Conservation (phyloP, 805 yeast species). For the Cyberlindnera nakhonratchasimensis region DNA sequence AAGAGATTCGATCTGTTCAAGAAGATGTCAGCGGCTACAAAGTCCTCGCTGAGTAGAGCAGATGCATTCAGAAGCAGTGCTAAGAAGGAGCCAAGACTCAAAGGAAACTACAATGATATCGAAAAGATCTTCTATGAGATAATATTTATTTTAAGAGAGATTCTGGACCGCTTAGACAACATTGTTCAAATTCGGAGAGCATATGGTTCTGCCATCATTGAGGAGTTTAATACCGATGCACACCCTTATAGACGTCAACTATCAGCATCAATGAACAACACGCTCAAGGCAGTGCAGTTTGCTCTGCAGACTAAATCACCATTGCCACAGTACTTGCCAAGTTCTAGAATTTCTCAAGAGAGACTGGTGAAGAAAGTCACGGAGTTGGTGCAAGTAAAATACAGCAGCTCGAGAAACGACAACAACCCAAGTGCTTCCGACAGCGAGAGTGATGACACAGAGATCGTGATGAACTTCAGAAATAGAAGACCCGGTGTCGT, state of each 20-base stretch:
- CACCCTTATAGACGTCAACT: conserved; percentile 43
- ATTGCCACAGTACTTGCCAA: conserved; percentile 48
- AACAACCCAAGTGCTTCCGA: conserved; percentile 6
- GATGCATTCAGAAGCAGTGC: conserved; percentile 38
- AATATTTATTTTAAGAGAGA: conserved; percentile 42
- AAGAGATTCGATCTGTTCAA: conserved; percentile 32
- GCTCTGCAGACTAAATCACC: conserved; percentile 44
- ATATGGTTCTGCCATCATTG: conserved; percentile 45
- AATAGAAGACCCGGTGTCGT: conserved; percentile 10
- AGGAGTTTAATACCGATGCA: conserved; percentile 39
- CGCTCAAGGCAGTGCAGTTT: conserved; percentile 40
- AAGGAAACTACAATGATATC: conserved; percentile 41
- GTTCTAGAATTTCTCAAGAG: conserved; percentile 45
- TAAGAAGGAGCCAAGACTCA: conserved; percentile 46
- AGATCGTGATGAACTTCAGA: conserved; percentile 17
- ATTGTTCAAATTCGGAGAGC: conserved; percentile 39
- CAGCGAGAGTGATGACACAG: conserved; percentile 27
- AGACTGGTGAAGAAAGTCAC: conserved; percentile 42
- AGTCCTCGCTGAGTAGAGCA: conserved; percentile 38
- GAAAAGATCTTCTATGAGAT: conserved; percentile 41
- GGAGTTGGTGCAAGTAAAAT: conserved; percentile 32
- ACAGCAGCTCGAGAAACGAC: conserved; percentile 12
- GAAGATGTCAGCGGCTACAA: conserved; percentile 35
- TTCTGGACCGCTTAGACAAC: conserved; percentile 45
- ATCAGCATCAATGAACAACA: conserved; percentile 37